Percentiles rank a stretch among this genome's conserved stretches.
Conservation (phyloP, 164 flowering plant genomes). For the Tetrastigma voinierianum region DNA sequence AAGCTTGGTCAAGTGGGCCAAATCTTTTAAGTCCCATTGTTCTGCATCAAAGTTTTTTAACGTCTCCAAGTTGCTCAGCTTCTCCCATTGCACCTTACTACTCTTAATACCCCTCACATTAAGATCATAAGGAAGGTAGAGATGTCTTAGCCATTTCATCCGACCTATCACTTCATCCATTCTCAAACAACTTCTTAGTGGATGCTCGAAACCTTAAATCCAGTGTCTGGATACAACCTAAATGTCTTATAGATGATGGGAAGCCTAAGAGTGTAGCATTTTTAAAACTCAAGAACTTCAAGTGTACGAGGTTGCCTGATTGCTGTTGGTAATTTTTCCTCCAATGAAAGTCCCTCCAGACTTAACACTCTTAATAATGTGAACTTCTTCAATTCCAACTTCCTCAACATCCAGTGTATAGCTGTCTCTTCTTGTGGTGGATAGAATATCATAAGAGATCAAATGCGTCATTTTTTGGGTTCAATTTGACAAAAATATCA, state of each 20-base stretch:
- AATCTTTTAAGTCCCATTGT: slow-evolving; percentile 2
- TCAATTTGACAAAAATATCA: too few species aligned
- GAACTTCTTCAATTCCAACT: background rate
- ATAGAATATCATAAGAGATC: too few species aligned
- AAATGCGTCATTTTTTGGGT: too few species aligned
- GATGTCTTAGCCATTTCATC: slow-evolving; percentile 17
- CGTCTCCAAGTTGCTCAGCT: slow-evolving; percentile 20
- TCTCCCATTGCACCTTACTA: slow-evolving; percentile 12
- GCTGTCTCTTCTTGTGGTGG: too few species aligned
- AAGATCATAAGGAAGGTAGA: background rate
- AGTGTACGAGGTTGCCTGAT: slow-evolving; percentile 21
- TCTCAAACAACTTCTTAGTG: background rate
- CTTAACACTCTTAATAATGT: slow-evolving; percentile 15
- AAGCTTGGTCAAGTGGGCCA: slow-evolving; percentile 8
- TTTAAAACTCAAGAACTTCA: slow-evolving; percentile 23
- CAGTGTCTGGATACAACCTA: too few species aligned
- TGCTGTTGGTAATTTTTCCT: background rate
- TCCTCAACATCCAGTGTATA: too few species aligned
- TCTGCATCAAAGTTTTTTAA: slow-evolving; percentile 1
- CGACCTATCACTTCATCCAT: slow-evolving; percentile 15
- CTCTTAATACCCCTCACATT: too few species aligned
- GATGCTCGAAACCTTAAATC: too few species aligned
- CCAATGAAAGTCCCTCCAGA: background rate
- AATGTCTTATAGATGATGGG: slow-evolving; percentile 19
- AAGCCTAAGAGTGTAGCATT: background rate